Base-by-base conservation (phyloP, 179 eudicot genomes). In the Gypsophila paniculata region DNA sequence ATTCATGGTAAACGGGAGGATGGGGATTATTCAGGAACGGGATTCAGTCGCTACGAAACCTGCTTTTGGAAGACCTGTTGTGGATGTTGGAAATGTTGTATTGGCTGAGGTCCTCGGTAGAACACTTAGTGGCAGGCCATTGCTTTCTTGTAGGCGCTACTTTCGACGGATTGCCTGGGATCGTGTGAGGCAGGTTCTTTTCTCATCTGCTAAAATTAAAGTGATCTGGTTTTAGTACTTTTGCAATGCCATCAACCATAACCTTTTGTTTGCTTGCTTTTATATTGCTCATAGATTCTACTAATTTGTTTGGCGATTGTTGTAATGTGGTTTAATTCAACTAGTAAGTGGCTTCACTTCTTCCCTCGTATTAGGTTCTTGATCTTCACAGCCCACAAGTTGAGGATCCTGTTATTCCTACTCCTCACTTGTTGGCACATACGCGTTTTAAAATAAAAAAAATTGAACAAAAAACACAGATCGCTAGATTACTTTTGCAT, bases 101-200 rank as follows among this genome's bases (percentile, higher is more conserved):
- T 89, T 93, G 80, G 92, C 98, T 74, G 91, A 93, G 84, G 97
- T 93, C 76, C 86, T 91, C 29, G 97, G 98, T 34, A 89, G 98
- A 78, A 93, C 98, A 13, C 91, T 93, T 29, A 90, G 98, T 76
- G 98, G 98, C 11, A 64, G 98, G 80, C 98, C 98, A 5, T 81
- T 93, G 85, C 81, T 93, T 61, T 91, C 97, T 10, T 67, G 88
- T 4, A 79, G 98, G 53, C 81, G 93, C 66, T 82, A 86, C 39
- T 89, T 93, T 73, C 77, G 90, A 69, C 85, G 89, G 46, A 76
- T 93, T 48, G 94, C 97, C 51, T 93, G 98, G 97, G 96, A 89
- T 79, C 96, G 98, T 81, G 97, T 93, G 93, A 93, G 98, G 97
- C 98, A 93, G 97, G 98, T 93, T 84, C 86, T 89, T 87, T 83